Evolutionary conservation across 805 yeast genomes (phyloP).

Genomic region (Deakozyma indianensis): DNA sequence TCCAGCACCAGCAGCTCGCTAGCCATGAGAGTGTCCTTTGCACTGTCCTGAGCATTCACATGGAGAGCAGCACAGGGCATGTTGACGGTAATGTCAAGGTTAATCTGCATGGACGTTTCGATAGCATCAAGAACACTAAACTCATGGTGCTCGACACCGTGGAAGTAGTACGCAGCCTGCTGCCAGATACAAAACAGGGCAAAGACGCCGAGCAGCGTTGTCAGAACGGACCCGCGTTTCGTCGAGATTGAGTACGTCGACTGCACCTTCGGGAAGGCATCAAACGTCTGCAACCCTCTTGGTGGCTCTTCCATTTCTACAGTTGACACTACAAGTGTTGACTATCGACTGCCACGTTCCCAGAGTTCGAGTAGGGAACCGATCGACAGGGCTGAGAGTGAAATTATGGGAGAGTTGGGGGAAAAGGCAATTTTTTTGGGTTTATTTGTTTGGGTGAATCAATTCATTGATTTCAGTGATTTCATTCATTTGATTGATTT

Average conservation of each 20-base stretch:
- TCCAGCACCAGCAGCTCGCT: slow-evolving; percentile 60
- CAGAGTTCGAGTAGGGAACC: no score
- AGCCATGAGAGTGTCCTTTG: slow-evolving; percentile 68
- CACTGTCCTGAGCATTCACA: slow-evolving; percentile 62
- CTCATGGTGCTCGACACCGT: slow-evolving; percentile 66
- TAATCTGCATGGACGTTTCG: slow-evolving; percentile 46
- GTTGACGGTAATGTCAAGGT: slow-evolving; percentile 65
- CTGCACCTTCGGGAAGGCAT: slow-evolving; percentile 64
- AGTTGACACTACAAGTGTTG: no score
- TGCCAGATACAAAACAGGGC: slow-evolving; percentile 60
- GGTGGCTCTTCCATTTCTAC: slow-evolving; percentile 3
- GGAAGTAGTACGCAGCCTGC: slow-evolving; percentile 71
- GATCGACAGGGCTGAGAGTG: no score
- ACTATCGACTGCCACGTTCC: no score
- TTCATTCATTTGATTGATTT: no score
- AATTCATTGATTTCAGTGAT: no score
- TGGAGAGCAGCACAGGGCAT: slow-evolving; percentile 71
- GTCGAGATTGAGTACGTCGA: slow-evolving; percentile 62
- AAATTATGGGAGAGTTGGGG: no score
- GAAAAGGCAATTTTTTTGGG: no score
- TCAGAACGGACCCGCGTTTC: slow-evolving; percentile 15
- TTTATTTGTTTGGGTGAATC: no score
- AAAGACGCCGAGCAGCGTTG: slow-evolving; percentile 8
- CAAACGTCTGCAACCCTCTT: slow-evolving; percentile 37
- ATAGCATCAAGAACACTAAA: slow-evolving; percentile 58